These are phyloP conservation scores for Exophiala sideris DNA, from an alignment of 2,329 filamentous ascomycete genomes.

Conservation along the genomic window DNA sequence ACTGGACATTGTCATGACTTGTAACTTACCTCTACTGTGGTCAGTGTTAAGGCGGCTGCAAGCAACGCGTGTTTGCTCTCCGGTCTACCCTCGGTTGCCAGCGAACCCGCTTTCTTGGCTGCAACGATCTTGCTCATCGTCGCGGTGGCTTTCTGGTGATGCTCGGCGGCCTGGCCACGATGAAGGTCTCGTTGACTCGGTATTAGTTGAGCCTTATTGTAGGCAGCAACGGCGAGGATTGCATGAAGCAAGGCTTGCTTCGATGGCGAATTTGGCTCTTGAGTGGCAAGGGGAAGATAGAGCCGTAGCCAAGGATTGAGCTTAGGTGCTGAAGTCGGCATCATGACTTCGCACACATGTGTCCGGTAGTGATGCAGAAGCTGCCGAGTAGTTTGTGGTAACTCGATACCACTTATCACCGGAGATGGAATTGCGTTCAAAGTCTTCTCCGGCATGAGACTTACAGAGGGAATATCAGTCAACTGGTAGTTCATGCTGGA, in stretches of 20 bases:
- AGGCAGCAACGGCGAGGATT: slow-evolving; percentile 10
- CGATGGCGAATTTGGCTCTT: background rate
- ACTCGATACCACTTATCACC: background rate
- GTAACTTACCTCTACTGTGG: background rate
- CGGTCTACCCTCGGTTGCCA: background rate
- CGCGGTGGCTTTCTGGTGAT: background rate
- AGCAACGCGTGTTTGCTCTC: slow-evolving; percentile 4
- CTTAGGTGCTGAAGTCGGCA: slow-evolving; percentile 5
- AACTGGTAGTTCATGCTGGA: background rate
- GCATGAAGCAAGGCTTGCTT: slow-evolving; percentile 5
- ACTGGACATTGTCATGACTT: background rate
- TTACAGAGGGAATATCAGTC: background rate
- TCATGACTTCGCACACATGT: slow-evolving; percentile 7
- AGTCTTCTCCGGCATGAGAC: background rate
- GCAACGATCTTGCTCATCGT: background rate
- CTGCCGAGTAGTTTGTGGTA: background rate
- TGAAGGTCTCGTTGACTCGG: background rate
- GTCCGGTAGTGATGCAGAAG: slow-evolving; percentile 11
- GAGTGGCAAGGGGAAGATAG: slow-evolving; percentile 7
- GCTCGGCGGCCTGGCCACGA: background rate
- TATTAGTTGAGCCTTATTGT: slow-evolving; percentile 2
- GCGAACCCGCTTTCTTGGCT: background rate
- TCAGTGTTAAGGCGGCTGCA: slow-evolving; percentile 4
- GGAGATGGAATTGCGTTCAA: background rate
- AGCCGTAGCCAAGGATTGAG: slow-evolving; percentile 8